Evolutionary conservation across 139 green algal genomes (phyloP).

Genomic region (Ettlia oleoabundans): DNA sequence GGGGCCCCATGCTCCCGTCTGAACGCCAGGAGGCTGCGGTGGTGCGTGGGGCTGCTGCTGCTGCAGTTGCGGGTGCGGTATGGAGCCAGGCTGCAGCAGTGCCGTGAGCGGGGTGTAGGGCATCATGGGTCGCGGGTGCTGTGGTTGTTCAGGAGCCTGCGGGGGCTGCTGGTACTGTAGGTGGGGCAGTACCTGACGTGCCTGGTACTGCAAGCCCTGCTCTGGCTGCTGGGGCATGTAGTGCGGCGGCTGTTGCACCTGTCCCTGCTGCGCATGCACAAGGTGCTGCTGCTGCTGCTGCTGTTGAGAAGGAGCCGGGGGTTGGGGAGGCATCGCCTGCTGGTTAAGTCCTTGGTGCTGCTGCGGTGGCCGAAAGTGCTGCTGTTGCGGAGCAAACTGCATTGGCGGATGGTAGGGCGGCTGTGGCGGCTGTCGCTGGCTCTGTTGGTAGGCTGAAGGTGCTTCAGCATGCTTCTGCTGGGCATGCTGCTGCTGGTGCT

Average conservation of each 20-base stretch:
- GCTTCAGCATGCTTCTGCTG: not conserved
- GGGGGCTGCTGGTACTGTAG: not conserved
- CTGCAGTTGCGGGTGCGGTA: not conserved
- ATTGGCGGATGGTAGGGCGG: not conserved
- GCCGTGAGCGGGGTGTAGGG: not conserved
- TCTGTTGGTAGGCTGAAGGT: not conserved
- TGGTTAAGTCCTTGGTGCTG: not conserved
- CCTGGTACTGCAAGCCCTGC: not conserved
- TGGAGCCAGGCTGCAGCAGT: not conserved
- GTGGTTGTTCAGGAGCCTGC: not conserved
- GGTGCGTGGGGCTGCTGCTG: not conserved
- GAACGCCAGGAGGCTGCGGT: not conserved
- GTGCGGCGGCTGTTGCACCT: not conserved
- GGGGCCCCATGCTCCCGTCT: not conserved
- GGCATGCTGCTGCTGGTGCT: slow-evolving; percentile 33
- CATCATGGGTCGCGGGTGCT: not conserved
- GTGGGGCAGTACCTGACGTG: not conserved
- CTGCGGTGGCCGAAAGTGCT: not conserved
- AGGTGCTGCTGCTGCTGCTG: slow-evolving; percentile 2
- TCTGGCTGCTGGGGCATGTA: not conserved
- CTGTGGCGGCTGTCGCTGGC: slow-evolving; percentile 24
- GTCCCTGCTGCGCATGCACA: not conserved
- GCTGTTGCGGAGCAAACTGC: not conserved
- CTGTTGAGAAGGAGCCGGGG: not conserved
- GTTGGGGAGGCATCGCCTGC: not conserved